phyloP scores from a whole-genome alignment of 495 filamentous ascomycete species.

The Darksidea phi region DNA sequence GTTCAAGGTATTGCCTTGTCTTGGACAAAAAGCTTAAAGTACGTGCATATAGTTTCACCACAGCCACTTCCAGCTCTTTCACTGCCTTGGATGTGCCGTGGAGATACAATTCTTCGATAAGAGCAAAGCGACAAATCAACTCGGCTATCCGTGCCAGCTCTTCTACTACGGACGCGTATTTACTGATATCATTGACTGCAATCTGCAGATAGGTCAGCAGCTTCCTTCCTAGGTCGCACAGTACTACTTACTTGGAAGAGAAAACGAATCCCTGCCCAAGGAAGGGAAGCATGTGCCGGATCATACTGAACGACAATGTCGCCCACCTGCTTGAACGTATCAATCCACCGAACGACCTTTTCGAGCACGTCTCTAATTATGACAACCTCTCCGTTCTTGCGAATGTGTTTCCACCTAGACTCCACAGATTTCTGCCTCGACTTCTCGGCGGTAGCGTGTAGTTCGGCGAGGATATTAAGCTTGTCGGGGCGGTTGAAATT shows the following conservation, averaged over 20 bases:
- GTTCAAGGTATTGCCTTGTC: slow-evolving; percentile 25
- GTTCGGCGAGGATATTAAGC: slow-evolving; percentile 30
- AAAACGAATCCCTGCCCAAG: slow-evolving; percentile 49
- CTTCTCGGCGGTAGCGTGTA: slow-evolving; percentile 22
- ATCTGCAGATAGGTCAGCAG: slow-evolving; percentile 20
- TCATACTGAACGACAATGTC: slow-evolving; percentile 45
- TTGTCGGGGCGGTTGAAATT: slow-evolving; percentile 34
- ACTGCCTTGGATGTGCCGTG: slow-evolving; percentile 4
- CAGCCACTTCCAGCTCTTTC: slow-evolving; percentile 10
- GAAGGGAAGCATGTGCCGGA: slow-evolving; percentile 47
- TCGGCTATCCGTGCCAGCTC: slow-evolving; percentile 37
- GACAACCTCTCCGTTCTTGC: slow-evolving; percentile 35
- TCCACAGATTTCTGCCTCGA: slow-evolving; percentile 21
- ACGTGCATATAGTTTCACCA: slow-evolving; percentile 26
- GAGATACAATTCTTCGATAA: slow-evolving; percentile 41
- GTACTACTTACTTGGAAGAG: slow-evolving; percentile 42
- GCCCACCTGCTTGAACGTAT: slow-evolving; percentile 46
- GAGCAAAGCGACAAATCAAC: slow-evolving; percentile 34
- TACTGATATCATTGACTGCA: slow-evolving; percentile 30
- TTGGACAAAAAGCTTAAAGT: slow-evolving; percentile 21
- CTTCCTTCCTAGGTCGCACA: background rate
- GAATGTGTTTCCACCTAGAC: slow-evolving; percentile 21
- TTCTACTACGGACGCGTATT: slow-evolving; percentile 30
- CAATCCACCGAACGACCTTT: slow-evolving; percentile 44
- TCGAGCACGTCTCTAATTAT: slow-evolving; percentile 42